These are phyloP conservation scores for Litsea cubeba DNA, from an alignment of 164 flowering plant genomes.

Conservation along the genomic window DNA sequence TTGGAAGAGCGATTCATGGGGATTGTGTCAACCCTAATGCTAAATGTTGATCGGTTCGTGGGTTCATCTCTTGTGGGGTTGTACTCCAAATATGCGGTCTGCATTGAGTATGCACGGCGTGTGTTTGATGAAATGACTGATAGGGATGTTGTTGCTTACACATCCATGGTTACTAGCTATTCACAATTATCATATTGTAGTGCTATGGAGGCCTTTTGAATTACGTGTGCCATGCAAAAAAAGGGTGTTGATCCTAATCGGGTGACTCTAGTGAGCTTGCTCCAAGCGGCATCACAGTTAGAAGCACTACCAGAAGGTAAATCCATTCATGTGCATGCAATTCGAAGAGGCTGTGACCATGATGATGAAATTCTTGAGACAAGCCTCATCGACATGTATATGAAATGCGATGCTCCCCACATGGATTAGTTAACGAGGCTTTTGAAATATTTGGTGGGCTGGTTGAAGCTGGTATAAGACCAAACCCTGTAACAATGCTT, in stretches of 20 bases:
- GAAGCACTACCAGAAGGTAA: constrained; percentile 27
- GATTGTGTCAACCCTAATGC: too few species aligned
- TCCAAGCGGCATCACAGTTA: constrained; percentile 40
- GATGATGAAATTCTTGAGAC: constrained; percentile 43
- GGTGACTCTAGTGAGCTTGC: constrained; percentile 55
- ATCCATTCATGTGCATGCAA: constrained; percentile 40
- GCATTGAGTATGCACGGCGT: constrained; percentile 26
- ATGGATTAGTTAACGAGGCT: constrained; percentile 28
- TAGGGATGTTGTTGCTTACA: constrained; percentile 45
- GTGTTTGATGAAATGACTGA: constrained; percentile 47
- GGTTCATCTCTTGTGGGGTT: constrained; percentile 24
- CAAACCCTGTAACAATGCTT: constrained; percentile 34
- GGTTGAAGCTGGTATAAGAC: constrained; percentile 28
- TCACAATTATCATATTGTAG: constrained; percentile 24
- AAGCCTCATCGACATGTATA: constrained; percentile 48
- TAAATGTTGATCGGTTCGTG: constrained; percentile 20
- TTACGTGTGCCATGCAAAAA: constrained; percentile 36
- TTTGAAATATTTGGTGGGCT: constrained; percentile 23
- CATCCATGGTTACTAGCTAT: constrained; percentile 42
- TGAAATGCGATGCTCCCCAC: constrained; percentile 30
- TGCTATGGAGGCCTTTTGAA: constrained; percentile 31
- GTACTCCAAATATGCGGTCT: constrained; percentile 26
- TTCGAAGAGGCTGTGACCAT: constrained; percentile 38
- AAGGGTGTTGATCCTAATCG: constrained; percentile 43
- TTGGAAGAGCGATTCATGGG: too few species aligned